Evolutionary conservation across 1,284 basidiomycete species (phyloP).

Genomic region (Boletus sp.): DNA sequence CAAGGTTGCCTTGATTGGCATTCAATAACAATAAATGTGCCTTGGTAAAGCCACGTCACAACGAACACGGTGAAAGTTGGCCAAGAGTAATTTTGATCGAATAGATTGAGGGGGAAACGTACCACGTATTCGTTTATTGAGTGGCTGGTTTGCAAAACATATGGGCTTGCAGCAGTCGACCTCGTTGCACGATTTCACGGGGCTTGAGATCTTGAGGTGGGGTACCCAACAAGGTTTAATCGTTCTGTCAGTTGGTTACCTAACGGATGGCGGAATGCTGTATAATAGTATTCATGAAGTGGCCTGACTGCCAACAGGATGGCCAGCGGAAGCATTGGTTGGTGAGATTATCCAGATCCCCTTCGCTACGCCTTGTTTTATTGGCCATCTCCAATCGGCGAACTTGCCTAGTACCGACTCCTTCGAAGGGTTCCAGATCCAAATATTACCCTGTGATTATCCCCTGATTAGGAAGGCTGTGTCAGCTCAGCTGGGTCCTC

Average conservation of each 20-base stretch:
- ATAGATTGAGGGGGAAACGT: neutral
- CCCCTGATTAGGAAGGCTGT: conserved; percentile 10
- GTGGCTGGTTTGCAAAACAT: conserved; percentile 2
- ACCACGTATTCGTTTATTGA: neutral
- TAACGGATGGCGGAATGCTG: conserved; percentile 22
- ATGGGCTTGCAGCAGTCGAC: neutral
- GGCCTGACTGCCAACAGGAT: conserved; percentile 4
- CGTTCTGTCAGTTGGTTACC: conserved; percentile 1
- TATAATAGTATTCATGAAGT: conserved; percentile 20
- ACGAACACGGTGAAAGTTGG: conserved; percentile 1
- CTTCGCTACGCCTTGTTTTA: neutral
- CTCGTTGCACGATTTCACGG: conserved; percentile 17
- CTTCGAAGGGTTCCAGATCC: conserved; percentile 9
- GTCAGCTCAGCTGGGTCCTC: conserved; percentile 17
- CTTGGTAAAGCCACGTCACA: conserved; percentile 4
- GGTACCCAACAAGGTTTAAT: conserved; percentile 2
- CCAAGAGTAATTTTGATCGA: conserved; percentile 5
- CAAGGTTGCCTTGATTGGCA: conserved; percentile 16
- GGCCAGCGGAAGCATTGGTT: neutral
- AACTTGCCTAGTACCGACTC: too few relatives aligned
- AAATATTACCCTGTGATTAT: too few relatives aligned
- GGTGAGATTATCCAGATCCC: neutral
- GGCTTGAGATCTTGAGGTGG: neutral
- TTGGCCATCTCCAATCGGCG: conserved; percentile 6
- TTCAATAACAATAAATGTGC: neutral